Base-by-base conservation (phyloP, 164 flowering plant species). In the Magnolia sinica region DNA sequence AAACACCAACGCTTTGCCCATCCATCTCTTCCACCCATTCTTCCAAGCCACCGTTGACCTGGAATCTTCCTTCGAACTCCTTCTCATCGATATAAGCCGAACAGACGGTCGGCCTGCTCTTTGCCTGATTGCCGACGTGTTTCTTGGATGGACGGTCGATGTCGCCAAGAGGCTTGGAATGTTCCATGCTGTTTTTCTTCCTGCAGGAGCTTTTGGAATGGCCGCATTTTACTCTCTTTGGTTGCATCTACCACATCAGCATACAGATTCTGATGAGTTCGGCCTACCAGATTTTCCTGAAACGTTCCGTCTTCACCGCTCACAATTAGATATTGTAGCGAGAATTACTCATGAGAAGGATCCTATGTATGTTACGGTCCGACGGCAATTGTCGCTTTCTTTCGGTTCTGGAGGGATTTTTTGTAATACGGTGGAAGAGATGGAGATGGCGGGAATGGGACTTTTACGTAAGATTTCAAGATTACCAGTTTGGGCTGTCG, bases 151-250 rank as follows among this genome's bases (percentile, higher is more conserved):
- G 75, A n/a, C 75, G 1, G 51, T 72, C 9, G 63, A 73, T 24
- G 23, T 72, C 1, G 79, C 79, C 0, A 55, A 23, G 31, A 20
- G 58, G 20, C 45, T 77, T 50, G 71, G 55, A 4, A n/a, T 49
- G 6, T 63, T 55, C 55, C 75, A 72, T 64, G 14, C 37, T 29
- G 22, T 50, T 19, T 77, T 77, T 29, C 50, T 22, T 16, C 65
- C 79, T 20, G 11, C 65, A 51, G 76, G 80, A 8, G 80, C 72
- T n/a, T 78, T 52, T n/a, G 76, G 76, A 22, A 73, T 66, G 16
- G 75, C 71, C 8, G 63, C 22, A 18, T 77, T 50, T 59, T 49
- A 24, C 63, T 77, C 79, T 27, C 7, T 77, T 2, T 77, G 50
- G 27, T 11, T 71, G 14, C 29, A 77, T 13, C 71, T 64, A 10